These are phyloP conservation scores for Histomonas meleagridis DNA, from an alignment of 208 protist genomes.

Conservation along the genomic window DNA sequence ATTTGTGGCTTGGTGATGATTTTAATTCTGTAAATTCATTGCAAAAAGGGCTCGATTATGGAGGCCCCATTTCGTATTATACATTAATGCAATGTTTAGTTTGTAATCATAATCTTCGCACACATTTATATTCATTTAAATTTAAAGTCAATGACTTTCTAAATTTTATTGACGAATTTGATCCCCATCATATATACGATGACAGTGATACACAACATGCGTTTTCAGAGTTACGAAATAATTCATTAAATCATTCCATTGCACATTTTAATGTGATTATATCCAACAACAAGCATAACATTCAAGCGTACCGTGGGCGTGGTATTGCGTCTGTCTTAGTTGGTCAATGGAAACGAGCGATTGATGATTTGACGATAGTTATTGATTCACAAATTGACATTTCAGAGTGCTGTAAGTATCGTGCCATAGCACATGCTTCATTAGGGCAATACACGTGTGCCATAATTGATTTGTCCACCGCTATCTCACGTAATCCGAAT, in stretches of 20 bases:
- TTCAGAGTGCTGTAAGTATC: too few relatives aligned
- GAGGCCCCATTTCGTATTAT: neutral
- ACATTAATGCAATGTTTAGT: neutral
- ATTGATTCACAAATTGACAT: neutral
- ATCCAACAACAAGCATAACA: neutral
- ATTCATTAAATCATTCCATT: neutral
- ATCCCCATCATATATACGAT: neutral
- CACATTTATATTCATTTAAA: neutral
- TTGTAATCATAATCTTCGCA: neutral
- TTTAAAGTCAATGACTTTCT: neutral
- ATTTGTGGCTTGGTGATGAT: neutral
- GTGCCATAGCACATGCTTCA: neutral
- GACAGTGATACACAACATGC: conserved; percentile 2
- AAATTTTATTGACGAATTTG: neutral
- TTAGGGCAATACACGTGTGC: neutral
- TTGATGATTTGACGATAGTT: neutral
- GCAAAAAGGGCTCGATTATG: neutral
- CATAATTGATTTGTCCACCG: neutral
- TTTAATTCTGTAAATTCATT: neutral
- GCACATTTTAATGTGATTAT: neutral
- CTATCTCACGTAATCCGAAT: neutral
- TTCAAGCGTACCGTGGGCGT: neutral
- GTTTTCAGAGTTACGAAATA: neutral
- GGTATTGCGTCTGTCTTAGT: neutral
- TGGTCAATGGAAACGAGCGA: conserved; percentile 1